Evolutionary conservation across 331 rosid genomes (phyloP), one percentile per base, ranked within the genome.

Genomic region (Pyrus hybrid): DNA sequence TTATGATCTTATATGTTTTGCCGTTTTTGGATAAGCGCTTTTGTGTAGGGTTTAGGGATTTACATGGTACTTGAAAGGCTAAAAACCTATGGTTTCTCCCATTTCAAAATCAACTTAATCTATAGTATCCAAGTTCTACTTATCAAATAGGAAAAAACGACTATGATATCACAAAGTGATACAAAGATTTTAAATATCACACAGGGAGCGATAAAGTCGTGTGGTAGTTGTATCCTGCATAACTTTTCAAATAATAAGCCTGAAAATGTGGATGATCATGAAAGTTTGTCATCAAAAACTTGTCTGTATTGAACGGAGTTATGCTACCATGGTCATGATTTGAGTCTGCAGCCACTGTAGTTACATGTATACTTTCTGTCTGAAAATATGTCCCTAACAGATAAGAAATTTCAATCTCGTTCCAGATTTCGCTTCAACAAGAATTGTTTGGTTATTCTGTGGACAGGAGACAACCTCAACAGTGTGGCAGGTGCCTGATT

Each of bases 381-480:
- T 16, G 21, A 63, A 62, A 5, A 23, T 26, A 13, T 62, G 13
- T 30, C 13, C 12, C 5, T 63, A 63, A 30, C 45, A 28, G 13
- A 29, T 4, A 63, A 63, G 66, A 29, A 17, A 30, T 63, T 37
- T 56, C 58, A 29, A 45, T 64, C 81, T 79, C 30, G 32, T 70
- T n/a, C 77, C 78, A 94, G 99, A 83, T 90, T 79, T 76, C 75
- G 76, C 80, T 94, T 94, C 75, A 87, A 85, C 85, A 86, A 86
- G 81, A 75, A 90, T 69, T 94, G 99, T 81, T 75, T 87, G 84
- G 88, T 85, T 74, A 82, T 92, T 89, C 95, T 90, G 73, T 92
- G 99, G 96, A 90, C 99, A 64, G 99, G 99, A 76, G 96, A 94
- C 85, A 94, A 94, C 80, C 97, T 96, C 65, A 94, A 94, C 80